phyloP scores from a whole-genome alignment of 176 grass and related monocot genomes.

The Bromus sterilis region DNA sequence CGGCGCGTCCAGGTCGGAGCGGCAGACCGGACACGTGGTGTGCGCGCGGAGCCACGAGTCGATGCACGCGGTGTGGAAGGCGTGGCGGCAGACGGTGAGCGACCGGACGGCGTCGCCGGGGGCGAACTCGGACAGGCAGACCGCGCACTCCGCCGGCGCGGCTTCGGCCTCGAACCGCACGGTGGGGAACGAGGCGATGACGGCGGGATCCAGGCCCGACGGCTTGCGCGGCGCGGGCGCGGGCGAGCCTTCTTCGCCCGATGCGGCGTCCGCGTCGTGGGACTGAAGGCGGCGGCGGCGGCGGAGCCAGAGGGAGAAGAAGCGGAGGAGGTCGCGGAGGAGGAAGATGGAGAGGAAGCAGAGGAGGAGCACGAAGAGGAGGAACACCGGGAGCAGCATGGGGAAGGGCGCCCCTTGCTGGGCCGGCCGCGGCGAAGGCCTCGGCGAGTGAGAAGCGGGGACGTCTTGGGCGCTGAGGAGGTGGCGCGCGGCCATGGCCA shows the following conservation, averaged over 20 bases:
- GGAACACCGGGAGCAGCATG: constrained; percentile 43
- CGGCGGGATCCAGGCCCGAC: constrained; percentile 37
- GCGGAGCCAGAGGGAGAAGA: constrained; percentile 49
- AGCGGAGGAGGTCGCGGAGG: constrained; percentile 54
- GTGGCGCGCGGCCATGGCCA: constrained; percentile 15
- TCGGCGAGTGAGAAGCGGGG: not conserved
- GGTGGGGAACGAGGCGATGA: constrained; percentile 45
- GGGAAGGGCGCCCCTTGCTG: constrained; percentile 18
- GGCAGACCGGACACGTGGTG: constrained; percentile 59
- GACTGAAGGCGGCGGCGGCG: not conserved
- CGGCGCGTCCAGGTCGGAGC: constrained; percentile 25
- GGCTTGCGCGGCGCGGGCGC: not conserved
- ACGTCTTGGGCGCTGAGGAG: not conserved
- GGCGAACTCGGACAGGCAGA: constrained; percentile 56
- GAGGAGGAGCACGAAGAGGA: constrained; percentile 48
- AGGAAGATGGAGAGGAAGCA: constrained; percentile 59
- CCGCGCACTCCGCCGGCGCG: constrained; percentile 36
- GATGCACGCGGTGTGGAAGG: constrained; percentile 53
- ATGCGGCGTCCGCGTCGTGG: not conserved
- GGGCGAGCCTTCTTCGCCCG: not conserved
- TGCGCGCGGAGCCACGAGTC: constrained; percentile 52
- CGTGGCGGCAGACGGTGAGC: constrained; percentile 57
- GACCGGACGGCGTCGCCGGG: constrained; percentile 41
- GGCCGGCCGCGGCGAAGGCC: not conserved
- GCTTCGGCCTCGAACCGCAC: not conserved